Conservation (phyloP, 768 basidiomycete species). For the Mycena pura region DNA sequence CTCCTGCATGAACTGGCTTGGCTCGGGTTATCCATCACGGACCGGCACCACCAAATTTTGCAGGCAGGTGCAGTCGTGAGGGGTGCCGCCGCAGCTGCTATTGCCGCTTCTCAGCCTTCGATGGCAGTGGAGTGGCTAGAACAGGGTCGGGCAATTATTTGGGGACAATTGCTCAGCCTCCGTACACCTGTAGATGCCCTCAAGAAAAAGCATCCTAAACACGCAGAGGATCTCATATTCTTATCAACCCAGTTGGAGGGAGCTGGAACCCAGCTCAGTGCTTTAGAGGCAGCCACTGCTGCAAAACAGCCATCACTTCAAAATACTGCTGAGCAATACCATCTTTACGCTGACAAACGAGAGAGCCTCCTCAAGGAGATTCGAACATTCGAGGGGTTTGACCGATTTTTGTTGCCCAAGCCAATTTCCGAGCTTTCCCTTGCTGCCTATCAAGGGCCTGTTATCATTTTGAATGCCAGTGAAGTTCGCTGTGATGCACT, state of each 20-base stretch:
- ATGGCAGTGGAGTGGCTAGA: conserved; percentile 44
- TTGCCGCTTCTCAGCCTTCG: conserved; percentile 24
- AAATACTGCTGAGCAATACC: background rate
- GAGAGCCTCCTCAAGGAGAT: background rate
- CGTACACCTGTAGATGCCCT: conserved; percentile 29
- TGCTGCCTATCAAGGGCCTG: conserved; percentile 35
- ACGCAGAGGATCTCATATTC: conserved; percentile 18
- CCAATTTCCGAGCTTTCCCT: conserved; percentile 24
- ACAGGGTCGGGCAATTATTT: conserved; percentile 36
- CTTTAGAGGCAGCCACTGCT: background rate
- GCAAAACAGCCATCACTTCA: background rate
- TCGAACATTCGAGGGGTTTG: conserved; percentile 31
- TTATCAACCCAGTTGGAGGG: background rate
- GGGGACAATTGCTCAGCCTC: conserved; percentile 35
- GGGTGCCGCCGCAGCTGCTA: conserved; percentile 35
- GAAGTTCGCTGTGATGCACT: conserved; percentile 44
- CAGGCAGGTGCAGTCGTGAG: background rate
- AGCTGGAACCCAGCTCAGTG: background rate
- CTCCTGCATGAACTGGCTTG: conserved; percentile 16
- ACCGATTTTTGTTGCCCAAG: conserved; percentile 35
- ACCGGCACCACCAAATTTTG: background rate
- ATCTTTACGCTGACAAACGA: background rate
- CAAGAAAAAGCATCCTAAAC: background rate
- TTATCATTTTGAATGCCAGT: conserved; percentile 46
- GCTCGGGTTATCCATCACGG: background rate